A percentile compares a stretch with the other conserved stretches of the same genome.
Conservation (phyloP, 176 grass and related monocot species). For the Secale cereale region DNA sequence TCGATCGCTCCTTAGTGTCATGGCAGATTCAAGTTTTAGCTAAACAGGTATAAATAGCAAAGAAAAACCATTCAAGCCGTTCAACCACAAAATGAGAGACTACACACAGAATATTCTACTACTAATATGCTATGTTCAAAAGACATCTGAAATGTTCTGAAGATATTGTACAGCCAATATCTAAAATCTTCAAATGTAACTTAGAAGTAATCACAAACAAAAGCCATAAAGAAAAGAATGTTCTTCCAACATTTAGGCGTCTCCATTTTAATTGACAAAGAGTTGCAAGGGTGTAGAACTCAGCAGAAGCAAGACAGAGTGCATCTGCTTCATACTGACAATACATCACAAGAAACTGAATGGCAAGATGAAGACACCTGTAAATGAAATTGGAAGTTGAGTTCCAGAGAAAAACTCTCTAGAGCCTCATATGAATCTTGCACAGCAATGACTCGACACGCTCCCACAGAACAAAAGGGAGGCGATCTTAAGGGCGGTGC, state of each 20-base stretch:
- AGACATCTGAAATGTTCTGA: not conserved
- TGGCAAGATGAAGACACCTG: not conserved
- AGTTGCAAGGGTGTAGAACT: not conserved
- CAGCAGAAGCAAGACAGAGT: not conserved
- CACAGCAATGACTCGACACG: constrained; percentile 57
- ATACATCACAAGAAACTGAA: constrained; percentile 7
- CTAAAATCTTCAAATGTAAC: not conserved
- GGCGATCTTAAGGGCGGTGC: constrained; percentile 60
- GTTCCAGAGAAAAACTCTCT: constrained; percentile 56
- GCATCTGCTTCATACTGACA: not conserved
- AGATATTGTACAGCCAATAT: not conserved
- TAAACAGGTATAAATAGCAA: not conserved
- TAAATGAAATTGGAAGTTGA: constrained; percentile 26
- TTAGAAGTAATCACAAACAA: not conserved
- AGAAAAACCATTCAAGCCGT: not conserved
- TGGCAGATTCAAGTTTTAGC: not conserved
- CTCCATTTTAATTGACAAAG: constrained; percentile 8
- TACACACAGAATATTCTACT: not conserved
- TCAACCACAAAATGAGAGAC: too few species aligned
- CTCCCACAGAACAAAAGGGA: constrained; percentile 50
- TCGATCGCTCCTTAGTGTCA: not conserved
- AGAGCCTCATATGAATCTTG: constrained; percentile 30
- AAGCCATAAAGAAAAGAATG: constrained; percentile 8
- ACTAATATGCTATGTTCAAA: not conserved
- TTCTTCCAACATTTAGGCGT: constrained; percentile 17